Percentiles rank a stretch among this genome's conserved stretches.
Conservation (phyloP, 1,284 basidiomycete species). For the Entoloma clypeatum region DNA sequence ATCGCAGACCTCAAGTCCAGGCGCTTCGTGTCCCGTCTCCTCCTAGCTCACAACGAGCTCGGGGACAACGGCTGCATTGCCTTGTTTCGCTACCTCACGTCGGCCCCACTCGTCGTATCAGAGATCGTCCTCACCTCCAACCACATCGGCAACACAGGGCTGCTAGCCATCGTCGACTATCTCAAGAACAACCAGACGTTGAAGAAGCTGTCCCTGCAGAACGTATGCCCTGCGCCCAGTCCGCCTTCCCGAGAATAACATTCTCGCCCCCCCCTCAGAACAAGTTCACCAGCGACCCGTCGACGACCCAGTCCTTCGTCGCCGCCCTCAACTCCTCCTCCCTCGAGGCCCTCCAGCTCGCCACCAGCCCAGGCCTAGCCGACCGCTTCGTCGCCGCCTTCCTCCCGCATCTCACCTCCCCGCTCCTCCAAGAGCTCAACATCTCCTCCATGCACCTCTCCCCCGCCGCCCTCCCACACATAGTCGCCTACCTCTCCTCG, state of each 20-base stretch:
- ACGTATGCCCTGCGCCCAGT: slow-evolving; percentile 43
- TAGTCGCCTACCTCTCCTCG: slow-evolving; percentile 52
- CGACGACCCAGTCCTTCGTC: slow-evolving; percentile 35
- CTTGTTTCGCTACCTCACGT: slow-evolving; percentile 54
- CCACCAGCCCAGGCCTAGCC: slow-evolving; percentile 38
- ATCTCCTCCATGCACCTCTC: slow-evolving; percentile 54
- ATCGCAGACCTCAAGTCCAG: slow-evolving; percentile 43
- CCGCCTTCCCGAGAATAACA: background rate
- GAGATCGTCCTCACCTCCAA: slow-evolving; percentile 59
- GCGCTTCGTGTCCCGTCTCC: slow-evolving; percentile 44
- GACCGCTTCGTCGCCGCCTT: slow-evolving; percentile 51
- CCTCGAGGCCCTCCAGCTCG: slow-evolving; percentile 43
- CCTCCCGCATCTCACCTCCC: slow-evolving; percentile 43
- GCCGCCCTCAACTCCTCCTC: slow-evolving; percentile 47
- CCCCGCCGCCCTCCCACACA: slow-evolving; percentile 35
- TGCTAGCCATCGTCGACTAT: slow-evolving; percentile 51
- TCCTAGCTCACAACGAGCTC: slow-evolving; percentile 55
- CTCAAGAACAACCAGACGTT: slow-evolving; percentile 45
- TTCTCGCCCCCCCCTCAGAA: slow-evolving; percentile 35
- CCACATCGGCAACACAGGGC: slow-evolving; percentile 49
- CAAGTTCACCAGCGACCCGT: slow-evolving; percentile 35
- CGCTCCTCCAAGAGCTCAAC: slow-evolving; percentile 50
- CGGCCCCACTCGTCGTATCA: slow-evolving; percentile 42
- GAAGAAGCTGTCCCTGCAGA: slow-evolving; percentile 48
- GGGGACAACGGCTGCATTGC: slow-evolving; percentile 54